Evolutionary conservation across 2,329 filamentous ascomycete species (phyloP), one percentile per base, ranked within the genome.

Genomic region (Clarireedia homoeocarpa): DNA sequence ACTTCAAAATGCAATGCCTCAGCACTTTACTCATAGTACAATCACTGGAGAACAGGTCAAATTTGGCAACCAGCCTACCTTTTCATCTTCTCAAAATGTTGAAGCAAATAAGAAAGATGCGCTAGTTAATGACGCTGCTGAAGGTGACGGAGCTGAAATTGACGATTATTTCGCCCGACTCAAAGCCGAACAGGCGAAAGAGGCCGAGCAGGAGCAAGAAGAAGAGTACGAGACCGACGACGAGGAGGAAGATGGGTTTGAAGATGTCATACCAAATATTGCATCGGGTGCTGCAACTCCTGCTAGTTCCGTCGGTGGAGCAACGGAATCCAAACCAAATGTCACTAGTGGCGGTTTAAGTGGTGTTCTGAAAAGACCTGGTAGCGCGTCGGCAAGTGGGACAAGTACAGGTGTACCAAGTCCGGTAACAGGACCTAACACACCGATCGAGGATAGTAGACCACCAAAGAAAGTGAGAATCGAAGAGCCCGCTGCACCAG

Each of bases 1-100:
- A 1, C 75, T 77, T 62, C 83, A 88, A 66, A 90, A 90, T 66
- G 83, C 82, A 6, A 71, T 90, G 58, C 86, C 86, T 2, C 73
- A 77, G 7, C 89, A 86, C 84, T 87, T 89, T 72, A 81, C 83
- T 0, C 80, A 85, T 56, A 87, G 84, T 60, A 89, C 85, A 2
- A 79, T 89, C 48, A 83, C 77, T 4, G 82, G 82, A 51, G 77
- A 83, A 57, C 79, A 80, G n/a, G 86, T 81, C 68, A 71, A 74
- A 42, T 73, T 70, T 62, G 69, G 72, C 61, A 62, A 66, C 40
- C 71, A 69, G 52, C 67, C 58, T 10, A 62, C 69, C 23, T 68
- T 72, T 26, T 75, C 74, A 46, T 66, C 69, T 30, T 66, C 66
- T 6, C 61, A 60, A n/a, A 61, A 66, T 15, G 51, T 64, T n/a